These are phyloP conservation scores for Colletotrichum limetticola DNA, from an alignment of 2,329 filamentous ascomycete species.

Conservation along the genomic window DNA sequence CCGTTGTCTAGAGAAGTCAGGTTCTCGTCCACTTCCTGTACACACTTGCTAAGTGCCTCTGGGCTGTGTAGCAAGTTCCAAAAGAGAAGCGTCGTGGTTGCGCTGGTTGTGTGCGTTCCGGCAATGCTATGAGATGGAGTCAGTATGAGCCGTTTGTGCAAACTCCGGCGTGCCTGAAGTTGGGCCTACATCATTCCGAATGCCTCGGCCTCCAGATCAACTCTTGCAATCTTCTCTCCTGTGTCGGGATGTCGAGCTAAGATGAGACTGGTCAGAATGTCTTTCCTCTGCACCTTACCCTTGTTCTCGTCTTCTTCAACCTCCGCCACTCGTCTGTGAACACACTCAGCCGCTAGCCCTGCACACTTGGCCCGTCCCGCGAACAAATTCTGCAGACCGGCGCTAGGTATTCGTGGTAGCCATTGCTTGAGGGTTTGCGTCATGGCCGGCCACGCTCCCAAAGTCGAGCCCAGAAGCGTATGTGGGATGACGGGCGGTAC, in stretches of 20 bases:
- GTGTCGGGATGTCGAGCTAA: constrained; percentile 49
- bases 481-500: constrained; percentile 47
- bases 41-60: background rate
- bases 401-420: constrained; percentile 38
- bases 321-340: constrained; percentile 29
- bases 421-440: constrained; percentile 40
- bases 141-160: background rate
- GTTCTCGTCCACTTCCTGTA: background rate
- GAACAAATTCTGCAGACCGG: constrained; percentile 37
- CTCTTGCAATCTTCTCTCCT: constrained; percentile 41
- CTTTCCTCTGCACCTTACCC: constrained; percentile 39
- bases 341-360: constrained; percentile 36
- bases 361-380: constrained; percentile 38
- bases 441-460: constrained; percentile 43
- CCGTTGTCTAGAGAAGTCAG: background rate
- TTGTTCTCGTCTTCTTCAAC: constrained; percentile 4
- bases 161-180: background rate
- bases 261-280: constrained; percentile 49
- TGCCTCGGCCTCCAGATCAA: constrained; percentile 47
- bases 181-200: constrained; percentile 48
- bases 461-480: constrained; percentile 43
- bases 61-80: constrained; percentile 22
- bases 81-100: background rate
- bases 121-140: background rate
- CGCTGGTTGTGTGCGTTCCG: constrained; percentile 20